Evolutionary conservation across 2,329 filamentous ascomycete genomes (phyloP), one percentile per base, ranked within the genome.

Genomic region (Apiospora rasikravindrae): DNA sequence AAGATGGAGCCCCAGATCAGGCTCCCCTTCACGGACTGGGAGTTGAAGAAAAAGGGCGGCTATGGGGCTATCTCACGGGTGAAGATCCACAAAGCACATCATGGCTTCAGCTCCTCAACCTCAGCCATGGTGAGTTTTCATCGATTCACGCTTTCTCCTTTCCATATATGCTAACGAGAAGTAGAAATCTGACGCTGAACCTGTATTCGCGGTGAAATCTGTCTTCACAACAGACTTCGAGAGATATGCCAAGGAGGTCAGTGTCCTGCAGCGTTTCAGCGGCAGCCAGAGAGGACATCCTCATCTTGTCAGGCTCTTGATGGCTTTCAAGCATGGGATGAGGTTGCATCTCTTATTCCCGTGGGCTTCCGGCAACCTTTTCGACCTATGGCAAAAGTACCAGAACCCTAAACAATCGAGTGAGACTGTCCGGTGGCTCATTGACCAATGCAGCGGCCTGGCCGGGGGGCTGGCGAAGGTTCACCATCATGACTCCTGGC

Each of bases 1-100:
- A 69, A 33, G 37, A 37, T 69, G n/a, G 6, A 22, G 13, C n/a
- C 13, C 1, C 49, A 69, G 1, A 66, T 49, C 11, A 57, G 19
- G 10, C 70, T 71, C 1, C 70, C 70, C 0, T 71, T 71, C 19
- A 3, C 61, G 0, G 70, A 69, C 19, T 71, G 42, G 8, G 13
- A 45, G 0, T 14, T 5, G 2, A 45, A 40, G 1, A 1, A 29
- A 13, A 1, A 29, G 6, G 51, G 51, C 4, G 51, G 51, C 13
- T 4, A 53, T 16, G 51, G 51, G 1, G 10, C 8, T 5, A 29
- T 57, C 26, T 57, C 0, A 0, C 26, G 24, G 11, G 51, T 33
- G 24, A 57, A 19, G 26, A 57, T 57, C 6, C 51, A 57, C 13
- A 8, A 16, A 16, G 24, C 51, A 1, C 51, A 57, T 57, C 51